Percentiles rank a stretch among this genome's conserved stretches.
phyloP scores from a whole-genome alignment of 1,139 yeast species.

The Waltiozyma solani region DNA sequence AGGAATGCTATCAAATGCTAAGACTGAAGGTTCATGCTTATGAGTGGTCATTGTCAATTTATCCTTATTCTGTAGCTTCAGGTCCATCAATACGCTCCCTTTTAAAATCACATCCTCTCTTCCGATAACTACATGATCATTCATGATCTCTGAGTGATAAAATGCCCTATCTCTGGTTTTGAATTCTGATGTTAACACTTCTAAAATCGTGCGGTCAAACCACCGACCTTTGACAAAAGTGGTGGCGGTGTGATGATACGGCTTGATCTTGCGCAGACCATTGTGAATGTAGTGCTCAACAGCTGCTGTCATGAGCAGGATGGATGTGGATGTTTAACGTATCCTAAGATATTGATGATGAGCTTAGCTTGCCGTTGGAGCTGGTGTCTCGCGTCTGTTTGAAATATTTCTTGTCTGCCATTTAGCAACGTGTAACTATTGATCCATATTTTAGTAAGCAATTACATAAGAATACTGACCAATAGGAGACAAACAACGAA shows the following conservation, averaged over 20 bases:
- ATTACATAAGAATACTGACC: too few species aligned
- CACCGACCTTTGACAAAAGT: constrained; percentile 85
- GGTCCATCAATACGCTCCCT: constrained; percentile 11
- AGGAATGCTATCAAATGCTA: constrained; percentile 7
- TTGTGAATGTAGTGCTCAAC: constrained; percentile 7
- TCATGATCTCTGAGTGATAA: constrained; percentile 3
- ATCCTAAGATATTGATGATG: too few species aligned
- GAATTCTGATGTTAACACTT: constrained; percentile 73
- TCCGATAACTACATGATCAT: neutral
- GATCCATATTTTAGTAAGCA: too few species aligned
- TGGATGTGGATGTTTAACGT: too few species aligned
- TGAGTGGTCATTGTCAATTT: constrained; percentile 54
- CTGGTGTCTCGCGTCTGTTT: too few species aligned
- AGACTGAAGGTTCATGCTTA: constrained; percentile 35
- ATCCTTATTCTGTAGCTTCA: constrained; percentile 37
- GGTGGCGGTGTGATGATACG: constrained; percentile 73
- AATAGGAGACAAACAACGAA: too few species aligned
- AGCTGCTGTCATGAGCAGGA: neutral
- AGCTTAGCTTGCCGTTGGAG: too few species aligned
- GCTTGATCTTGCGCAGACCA: constrained; percentile 59
- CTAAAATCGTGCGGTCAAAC: constrained; percentile 65
- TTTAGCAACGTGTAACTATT: too few species aligned
- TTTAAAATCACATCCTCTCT: constrained; percentile 4
- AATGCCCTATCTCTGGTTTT: constrained; percentile 47
- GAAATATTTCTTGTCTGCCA: too few species aligned